Conservation (phyloP, 768 basidiomycete species). For the Lanmaoa pseudosensibilis region DNA sequence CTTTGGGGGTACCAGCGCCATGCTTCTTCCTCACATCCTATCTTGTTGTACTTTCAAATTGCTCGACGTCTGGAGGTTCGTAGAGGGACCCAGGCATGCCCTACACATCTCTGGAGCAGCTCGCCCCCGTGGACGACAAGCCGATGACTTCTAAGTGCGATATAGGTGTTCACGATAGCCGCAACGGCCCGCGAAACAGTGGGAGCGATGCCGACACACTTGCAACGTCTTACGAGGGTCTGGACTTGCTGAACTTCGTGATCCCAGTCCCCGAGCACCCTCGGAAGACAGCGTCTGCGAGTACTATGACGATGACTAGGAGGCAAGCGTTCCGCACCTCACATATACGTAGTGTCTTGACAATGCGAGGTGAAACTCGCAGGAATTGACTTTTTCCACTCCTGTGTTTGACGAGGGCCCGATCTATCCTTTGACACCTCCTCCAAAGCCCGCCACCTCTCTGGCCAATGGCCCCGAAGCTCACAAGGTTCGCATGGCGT, state of each 20-base stretch:
- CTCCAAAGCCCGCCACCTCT: background rate
- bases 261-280: constrained; percentile 3
- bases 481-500: background rate
- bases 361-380: background rate
- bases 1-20: too few relatives aligned
- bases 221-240: background rate
- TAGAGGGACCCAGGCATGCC: too few relatives aligned
- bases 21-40: too few relatives aligned
- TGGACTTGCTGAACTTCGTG: constrained; percentile 12
- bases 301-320: background rate
- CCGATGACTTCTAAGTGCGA: background rate
- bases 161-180: background rate
- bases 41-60: too few relatives aligned
- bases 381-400: background rate
- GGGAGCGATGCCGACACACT: background rate
- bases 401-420: background rate
- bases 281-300: constrained; percentile 10
- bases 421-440: constrained; percentile 8
- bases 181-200: background rate
- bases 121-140: background rate
- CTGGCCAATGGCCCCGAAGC: background rate
- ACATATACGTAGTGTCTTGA: background rate
- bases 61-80: too few relatives aligned
- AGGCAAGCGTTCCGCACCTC: background rate
- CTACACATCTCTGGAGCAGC: too few relatives aligned